phyloP scores from a whole-genome alignment of 1,284 basidiomycete species.

The Exobasidium rhododendri region DNA sequence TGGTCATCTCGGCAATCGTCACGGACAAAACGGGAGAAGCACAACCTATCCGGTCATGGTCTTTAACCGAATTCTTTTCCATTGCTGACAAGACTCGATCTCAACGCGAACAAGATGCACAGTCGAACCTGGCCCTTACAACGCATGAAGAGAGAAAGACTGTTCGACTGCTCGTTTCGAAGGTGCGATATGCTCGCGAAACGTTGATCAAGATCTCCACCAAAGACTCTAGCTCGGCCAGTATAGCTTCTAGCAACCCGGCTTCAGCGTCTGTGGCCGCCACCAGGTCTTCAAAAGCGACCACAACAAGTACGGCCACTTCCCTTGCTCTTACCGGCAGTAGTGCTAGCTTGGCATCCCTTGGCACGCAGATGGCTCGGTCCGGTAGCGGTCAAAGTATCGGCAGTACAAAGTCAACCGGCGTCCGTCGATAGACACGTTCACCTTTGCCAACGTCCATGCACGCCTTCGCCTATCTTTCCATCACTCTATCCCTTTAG shows the following conservation, averaged over 20 bases:
- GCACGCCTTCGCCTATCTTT: not conserved
- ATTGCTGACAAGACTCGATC: conserved; percentile 57
- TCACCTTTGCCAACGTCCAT: conserved; percentile 1
- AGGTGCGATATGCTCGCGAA: conserved; percentile 31
- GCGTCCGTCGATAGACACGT: not conserved
- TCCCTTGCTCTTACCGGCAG: not conserved
- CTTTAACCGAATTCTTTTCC: conserved; percentile 70
- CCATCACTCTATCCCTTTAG: too few relatives aligned
- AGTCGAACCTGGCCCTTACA: conserved; percentile 13
- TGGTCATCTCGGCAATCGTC: conserved; percentile 74
- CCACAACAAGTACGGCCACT: too few relatives aligned
- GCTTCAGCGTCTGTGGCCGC: not conserved
- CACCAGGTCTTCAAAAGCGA: not conserved
- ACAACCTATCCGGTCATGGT: conserved; percentile 72
- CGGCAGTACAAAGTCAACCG: not conserved
- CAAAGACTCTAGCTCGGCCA: conserved; percentile 1
- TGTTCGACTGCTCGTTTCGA: conserved; percentile 28
- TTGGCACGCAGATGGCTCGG: not conserved
- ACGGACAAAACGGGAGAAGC: conserved; percentile 65
- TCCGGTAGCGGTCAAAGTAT: conserved; percentile 8
- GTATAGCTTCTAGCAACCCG: not conserved
- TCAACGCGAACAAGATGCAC: conserved; percentile 25
- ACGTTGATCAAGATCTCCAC: conserved; percentile 19
- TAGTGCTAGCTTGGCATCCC: not conserved
- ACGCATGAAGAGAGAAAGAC: conserved; percentile 29